Base-by-base conservation (phyloP, 2,329 filamentous ascomycete genomes). In the Hymenoscyphus occultus region DNA sequence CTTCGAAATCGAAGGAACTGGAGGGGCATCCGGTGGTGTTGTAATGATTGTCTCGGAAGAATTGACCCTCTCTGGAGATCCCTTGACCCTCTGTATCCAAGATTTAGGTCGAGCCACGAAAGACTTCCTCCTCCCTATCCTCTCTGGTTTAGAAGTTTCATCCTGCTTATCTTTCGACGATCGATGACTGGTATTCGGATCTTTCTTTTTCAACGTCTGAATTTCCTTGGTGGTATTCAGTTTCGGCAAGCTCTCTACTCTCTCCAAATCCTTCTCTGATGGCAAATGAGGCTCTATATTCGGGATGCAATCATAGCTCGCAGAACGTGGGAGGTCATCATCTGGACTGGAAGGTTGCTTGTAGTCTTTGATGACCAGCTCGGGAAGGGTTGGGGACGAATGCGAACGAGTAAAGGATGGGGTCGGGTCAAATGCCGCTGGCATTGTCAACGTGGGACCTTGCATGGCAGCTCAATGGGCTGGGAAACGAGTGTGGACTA, bases 281-380 rank as follows among this genome's bases (percentile, higher is more conserved):
- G 60, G 57, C 67, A 71, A 22, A 66, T 65, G 54, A 51, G 60
- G 54, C 39, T 61, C 60, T 59, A 79, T 73, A 35, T 72, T 75
- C 3, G 82, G 79, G n/a, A 87, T 74, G 68, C 83, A 80, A 58
- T 82, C 84, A 74, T 84, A 87, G 71, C 85, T 87, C 39, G 85
- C 85, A 59, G 85, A 81, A 64, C 84, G 80, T 35, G 81, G 80
- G 39, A 87, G 69, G 48, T 74, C 71, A 35, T 72, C 69, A 60
- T 69, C 61, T 13, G 63, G 66, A 12, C 59, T 62, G 12, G 68
- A 57, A 16, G 62, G 31, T 9, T 48, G 63, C 63, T 71, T 71
- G 65, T 72, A 72, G 42, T 75, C 71, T 61, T 69, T 61, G 56
- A 65, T 71, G 48, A 67, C 65, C 51, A 75, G 65, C 60, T 73